Evolutionary conservation across 1,284 basidiomycete genomes (phyloP), one percentile per base, ranked within the genome.

Genomic region (Boletellus dicymbophilus): DNA sequence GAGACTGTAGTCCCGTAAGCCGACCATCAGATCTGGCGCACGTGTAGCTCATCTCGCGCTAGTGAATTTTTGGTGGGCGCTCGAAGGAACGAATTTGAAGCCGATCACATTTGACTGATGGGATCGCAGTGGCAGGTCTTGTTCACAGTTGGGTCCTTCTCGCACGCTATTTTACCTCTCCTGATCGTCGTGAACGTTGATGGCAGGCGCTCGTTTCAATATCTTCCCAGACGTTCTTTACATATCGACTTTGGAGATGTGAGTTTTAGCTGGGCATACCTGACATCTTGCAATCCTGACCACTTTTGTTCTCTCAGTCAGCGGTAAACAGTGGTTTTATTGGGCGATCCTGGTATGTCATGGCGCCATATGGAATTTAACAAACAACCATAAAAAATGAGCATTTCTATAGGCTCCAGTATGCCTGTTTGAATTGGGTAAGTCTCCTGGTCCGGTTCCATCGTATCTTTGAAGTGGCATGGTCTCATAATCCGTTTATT

Each of bases 1-100:
- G 16, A 16, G 13, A 33, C 31, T 16, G 31, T 33, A 8, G 31
- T 33, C 31, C 31, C 31, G 31, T 33, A 16, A 33, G 31, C 31
- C 15, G 15, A 33, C n/a, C n/a, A n/a, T n/a, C n/a, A n/a, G n/a
- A n/a, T n/a, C n/a, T n/a, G n/a, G n/a, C n/a, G n/a, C n/a, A n/a
- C n/a, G n/a, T n/a, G n/a, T n/a, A n/a, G n/a, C n/a, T n/a, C n/a
- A n/a, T n/a, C n/a, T n/a, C n/a, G n/a, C 25, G 6, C 15, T 25
- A 52, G 41, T n/a, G 49, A 49, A 41, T 56, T 40, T 20, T n/a
- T 56, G 26, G 55, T 48, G 15, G 2, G 37, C 15, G 31, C 16
- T 33, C 31, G 13, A 16, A 13, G n/a, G 31, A 13, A 33, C 16
- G 15, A 6, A n/a, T 13, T n/a, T 16, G 31, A 33, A 33, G 2